Conservation (phyloP, 2,329 filamentous ascomycete species). For the Trichoderma afroharzianum region DNA sequence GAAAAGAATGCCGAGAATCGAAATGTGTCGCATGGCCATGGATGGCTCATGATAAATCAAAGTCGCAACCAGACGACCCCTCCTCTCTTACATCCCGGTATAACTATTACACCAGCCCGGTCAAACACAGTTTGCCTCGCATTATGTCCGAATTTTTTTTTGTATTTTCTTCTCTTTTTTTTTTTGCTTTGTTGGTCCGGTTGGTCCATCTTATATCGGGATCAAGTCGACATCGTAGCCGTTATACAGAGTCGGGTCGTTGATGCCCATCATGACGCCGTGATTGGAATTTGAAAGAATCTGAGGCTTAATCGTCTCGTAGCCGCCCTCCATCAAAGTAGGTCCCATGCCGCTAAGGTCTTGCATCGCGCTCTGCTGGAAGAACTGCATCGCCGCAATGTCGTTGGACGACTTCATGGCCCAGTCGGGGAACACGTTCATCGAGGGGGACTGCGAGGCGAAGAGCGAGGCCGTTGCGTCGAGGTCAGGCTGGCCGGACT, state of each 20-base stretch:
- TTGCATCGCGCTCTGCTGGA: conserved; percentile 40
- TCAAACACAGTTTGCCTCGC: neutral
- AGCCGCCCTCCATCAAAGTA: conserved; percentile 49
- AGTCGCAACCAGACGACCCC: neutral
- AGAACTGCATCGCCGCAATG: conserved; percentile 38
- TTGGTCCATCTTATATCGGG: conserved; percentile 33
- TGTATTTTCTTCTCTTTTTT: neutral
- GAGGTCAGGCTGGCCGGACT: conserved; percentile 31
- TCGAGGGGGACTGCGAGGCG: conserved; percentile 33
- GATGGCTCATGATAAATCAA: neutral
- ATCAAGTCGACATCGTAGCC: conserved; percentile 47
- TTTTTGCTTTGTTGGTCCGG: neutral
- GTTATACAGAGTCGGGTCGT: conserved; percentile 57
- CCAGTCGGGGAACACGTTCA: conserved; percentile 34
- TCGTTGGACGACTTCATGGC: conserved; percentile 27
- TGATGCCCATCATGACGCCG: conserved; percentile 55
- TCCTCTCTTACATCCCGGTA: neutral
- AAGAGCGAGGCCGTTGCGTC: conserved; percentile 33
- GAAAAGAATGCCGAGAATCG: neutral
- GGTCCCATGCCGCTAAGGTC: conserved; percentile 47
- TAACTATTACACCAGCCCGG: neutral
- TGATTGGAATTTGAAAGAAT: conserved; percentile 46
- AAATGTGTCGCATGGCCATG: neutral
- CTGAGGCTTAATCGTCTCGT: conserved; percentile 54
- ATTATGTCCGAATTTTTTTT: neutral